Percentiles rank a stretch among this genome's conserved stretches.
Evolutionary conservation across 2,329 filamentous ascomycete genomes (phyloP).

Genomic region (Cordyceps fumosorosea): DNA sequence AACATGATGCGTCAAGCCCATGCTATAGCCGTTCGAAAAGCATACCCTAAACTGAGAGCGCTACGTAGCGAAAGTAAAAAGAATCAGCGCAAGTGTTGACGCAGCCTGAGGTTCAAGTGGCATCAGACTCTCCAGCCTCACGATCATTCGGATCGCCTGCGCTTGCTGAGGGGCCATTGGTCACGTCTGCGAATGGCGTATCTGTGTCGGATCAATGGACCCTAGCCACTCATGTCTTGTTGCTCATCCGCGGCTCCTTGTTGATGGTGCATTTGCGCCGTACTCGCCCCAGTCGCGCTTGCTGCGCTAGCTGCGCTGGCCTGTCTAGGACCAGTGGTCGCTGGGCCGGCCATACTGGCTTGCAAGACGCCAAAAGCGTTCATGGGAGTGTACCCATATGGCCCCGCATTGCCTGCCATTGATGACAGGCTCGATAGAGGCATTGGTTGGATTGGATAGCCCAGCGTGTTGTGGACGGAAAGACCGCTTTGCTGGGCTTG

Average conservation of each 20-base stretch:
- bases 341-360: constrained; percentile 26
- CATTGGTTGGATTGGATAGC: constrained; percentile 17
- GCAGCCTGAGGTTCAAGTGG: background rate
- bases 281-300: constrained; percentile 27
- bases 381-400: constrained; percentile 16
- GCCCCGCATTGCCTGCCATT: constrained; percentile 24
- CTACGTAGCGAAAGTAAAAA: background rate
- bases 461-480: background rate
- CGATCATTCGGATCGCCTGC: too few relatives aligned
- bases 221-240: constrained; percentile 7
- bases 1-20: background rate
- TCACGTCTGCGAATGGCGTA: too few relatives aligned
- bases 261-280: constrained; percentile 29
- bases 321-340: constrained; percentile 18
- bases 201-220: too few relatives aligned
- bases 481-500: too few relatives aligned
- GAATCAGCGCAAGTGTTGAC: background rate
- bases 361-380: constrained; percentile 18
- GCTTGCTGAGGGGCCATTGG: too few relatives aligned
- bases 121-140: too few relatives aligned
- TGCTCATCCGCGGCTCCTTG: constrained; percentile 18
- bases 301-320: constrained; percentile 22
- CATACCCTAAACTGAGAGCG: background rate
- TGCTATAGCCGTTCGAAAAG: background rate
- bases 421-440: constrained; percentile 19